Evolutionary conservation across 2,329 filamentous ascomycete species (phyloP), one percentile per base, ranked within the genome.

Genomic region (Orbilia ellipsospora): DNA sequence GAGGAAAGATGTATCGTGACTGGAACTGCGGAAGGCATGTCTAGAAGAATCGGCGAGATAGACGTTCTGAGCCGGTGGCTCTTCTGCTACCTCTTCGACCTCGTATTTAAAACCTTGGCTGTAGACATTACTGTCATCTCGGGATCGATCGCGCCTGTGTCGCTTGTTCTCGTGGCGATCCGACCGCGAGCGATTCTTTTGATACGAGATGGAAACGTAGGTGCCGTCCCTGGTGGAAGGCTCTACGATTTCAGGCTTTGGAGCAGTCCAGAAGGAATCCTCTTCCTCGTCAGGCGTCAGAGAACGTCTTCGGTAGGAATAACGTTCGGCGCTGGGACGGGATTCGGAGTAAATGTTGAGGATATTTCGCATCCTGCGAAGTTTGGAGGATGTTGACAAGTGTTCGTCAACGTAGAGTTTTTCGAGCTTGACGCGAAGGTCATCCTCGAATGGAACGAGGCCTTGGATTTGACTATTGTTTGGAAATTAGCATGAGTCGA

Each of bases 361-460:
- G 36, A 69, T 59, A 26, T 75, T 75, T 51, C 72, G 56, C 72
- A 75, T 75, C 36, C 72, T 69, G 20, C 72, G 59, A 3, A 75
- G 18, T 42, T 75, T 75, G 4, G 72, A 75, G 4, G 64, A 36
- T 13, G 72, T 75, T 36, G 72, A 69, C 6, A 75, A 64, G 59
- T 75, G 65, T 36, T 75, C 72, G 40, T 75, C 72, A 18, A 75
- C 72, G 31, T 75, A 75, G 36, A 75, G 15, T 55, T 75, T 75
- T 48, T 75, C 72, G 45, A 75, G 64, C 23, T 75, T 75, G 42
- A 75, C 64, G 18, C 72, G 51, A 20, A 75, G 26, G 52, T 75
- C 72, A 16, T 75, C 72, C 42, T 75, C 72, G 16, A 65, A 64
- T 6, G 64, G 61, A 20, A 62, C 59, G 15, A 75, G 59, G 8